phyloP scores from a whole-genome alignment of 2,329 filamentous ascomycete species.

The Thelonectria discophora region DNA sequence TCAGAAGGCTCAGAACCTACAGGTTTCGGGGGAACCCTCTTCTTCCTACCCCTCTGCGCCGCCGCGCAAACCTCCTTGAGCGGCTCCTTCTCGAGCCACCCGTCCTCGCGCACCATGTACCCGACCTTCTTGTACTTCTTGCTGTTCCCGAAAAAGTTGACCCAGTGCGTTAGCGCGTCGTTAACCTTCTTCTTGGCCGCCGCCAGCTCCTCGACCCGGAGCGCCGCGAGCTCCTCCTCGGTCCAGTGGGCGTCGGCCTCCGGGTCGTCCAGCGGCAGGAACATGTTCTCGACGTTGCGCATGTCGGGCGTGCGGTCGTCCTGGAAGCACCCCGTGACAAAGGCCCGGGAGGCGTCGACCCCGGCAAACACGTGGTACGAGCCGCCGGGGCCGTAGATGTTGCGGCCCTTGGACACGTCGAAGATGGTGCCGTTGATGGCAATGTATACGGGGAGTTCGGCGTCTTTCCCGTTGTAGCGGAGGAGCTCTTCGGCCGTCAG shows the following conservation, averaged over 20 bases:
- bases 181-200: constrained; percentile 72
- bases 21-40: constrained; percentile 53
- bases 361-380: constrained; percentile 89
- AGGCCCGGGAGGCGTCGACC: constrained; percentile 84
- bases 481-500: constrained; percentile 80
- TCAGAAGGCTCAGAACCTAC: neutral
- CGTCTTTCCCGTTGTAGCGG: constrained; percentile 80
- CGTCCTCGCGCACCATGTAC: constrained; percentile 69
- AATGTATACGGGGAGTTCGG: constrained; percentile 82
- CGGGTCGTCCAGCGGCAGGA: constrained; percentile 70
- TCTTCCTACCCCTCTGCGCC: constrained; percentile 67
- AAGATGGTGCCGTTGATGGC: constrained; percentile 89
- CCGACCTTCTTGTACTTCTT: constrained; percentile 86
- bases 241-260: constrained; percentile 68
- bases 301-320: constrained; percentile 87
- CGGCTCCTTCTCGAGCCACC: constrained; percentile 69
- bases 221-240: constrained; percentile 59
- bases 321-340: constrained; percentile 91
- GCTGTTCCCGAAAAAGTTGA: constrained; percentile 80
- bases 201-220: constrained; percentile 70
- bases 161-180: constrained; percentile 80
- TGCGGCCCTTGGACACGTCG: constrained; percentile 76
- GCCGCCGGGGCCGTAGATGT: constrained; percentile 84
- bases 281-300: constrained; percentile 88
- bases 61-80: constrained; percentile 73